Base-by-base conservation (phyloP, 495 filamentous ascomycete species). In the Annulohypoxylon maeteangense region DNA sequence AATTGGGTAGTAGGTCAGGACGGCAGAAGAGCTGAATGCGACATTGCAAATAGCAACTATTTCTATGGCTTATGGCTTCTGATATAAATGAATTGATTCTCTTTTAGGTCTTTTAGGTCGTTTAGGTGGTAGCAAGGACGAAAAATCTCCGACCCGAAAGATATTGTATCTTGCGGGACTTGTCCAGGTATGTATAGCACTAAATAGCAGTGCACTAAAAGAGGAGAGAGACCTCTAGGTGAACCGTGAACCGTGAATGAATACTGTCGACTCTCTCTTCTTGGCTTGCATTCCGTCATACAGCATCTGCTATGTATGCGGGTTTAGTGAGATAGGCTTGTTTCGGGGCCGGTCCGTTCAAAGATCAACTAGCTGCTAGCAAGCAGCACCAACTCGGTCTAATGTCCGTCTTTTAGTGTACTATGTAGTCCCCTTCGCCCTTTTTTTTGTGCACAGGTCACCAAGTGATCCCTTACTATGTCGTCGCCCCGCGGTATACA, bases 311-410 rank as follows among this genome's bases (percentile, higher is more conserved):
- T 54, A 14, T 54, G 27, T 31, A 44, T 56, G 64, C 51, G 64
- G 53, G 64, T 55, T 72, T 64, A 72, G 50, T 58, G 51, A 71
- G 62, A 71, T 62, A 63, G 60, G 64, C 54, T 72, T 58, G 29
- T 38, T 57, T 58, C 48, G 40, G 56, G 47, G 23, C 63, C 70
- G 60, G 65, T 68, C 65, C 60, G 65, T 61, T 55, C 54, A 40
- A 40, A 59, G 65, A 68, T 69, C 53, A 69, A 34, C 65, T 45
- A 40, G 8, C 53, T 64, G 25, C 65, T 45, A 40, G 8, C 32
- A 23, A 36, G 32, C 32, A 36, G 20, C 57, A 44, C 65, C 8
- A 58, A 59, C 47, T 56, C 45, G 54, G 65, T 72, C 60, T 64
- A 67, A 62, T 60, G 69, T 27, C 58, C 66, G 58, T 65, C 36